A percentile compares a stretch with the other conserved stretches of the same genome.
Evolutionary conservation across 1,284 basidiomycete genomes (phyloP).

Genomic region (Apiotrichum domesticum): DNA sequence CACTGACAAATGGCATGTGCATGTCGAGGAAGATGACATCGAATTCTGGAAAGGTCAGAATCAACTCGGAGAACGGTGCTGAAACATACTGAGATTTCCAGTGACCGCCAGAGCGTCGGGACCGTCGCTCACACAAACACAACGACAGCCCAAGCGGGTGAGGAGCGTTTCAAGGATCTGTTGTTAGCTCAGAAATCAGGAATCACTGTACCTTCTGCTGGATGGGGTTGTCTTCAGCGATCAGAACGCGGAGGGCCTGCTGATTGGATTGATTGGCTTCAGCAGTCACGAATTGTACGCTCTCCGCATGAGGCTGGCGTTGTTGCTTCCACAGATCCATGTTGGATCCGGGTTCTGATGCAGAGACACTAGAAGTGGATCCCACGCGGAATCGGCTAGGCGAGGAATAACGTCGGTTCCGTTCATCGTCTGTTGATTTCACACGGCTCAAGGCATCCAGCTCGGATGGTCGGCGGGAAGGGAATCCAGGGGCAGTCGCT

Average conservation of each 20-base stretch:
- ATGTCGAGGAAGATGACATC: slow-evolving; percentile 52
- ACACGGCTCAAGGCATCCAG: slow-evolving; percentile 77
- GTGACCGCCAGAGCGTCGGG: slow-evolving; percentile 95
- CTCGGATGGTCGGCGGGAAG: slow-evolving; percentile 76
- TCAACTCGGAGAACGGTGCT: no score
- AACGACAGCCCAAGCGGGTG: slow-evolving; percentile 84
- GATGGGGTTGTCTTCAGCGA: slow-evolving; percentile 97
- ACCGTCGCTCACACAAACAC: slow-evolving; percentile 89
- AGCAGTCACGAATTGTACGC: slow-evolving; percentile 3
- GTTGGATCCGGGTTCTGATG: slow-evolving; percentile 49
- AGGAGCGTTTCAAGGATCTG: slow-evolving; percentile 85
- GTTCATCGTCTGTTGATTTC: slow-evolving; percentile 69
- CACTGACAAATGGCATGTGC: slow-evolving; percentile 44
- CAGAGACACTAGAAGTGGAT: slow-evolving; percentile 52
- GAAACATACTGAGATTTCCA: slow-evolving; percentile 73
- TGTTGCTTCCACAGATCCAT: slow-evolving; percentile 31
- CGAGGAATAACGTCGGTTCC: slow-evolving; percentile 70
- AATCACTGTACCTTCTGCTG: slow-evolving; percentile 59
- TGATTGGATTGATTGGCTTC: background rate
- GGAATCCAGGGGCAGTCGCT: slow-evolving; percentile 39
- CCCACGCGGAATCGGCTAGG: slow-evolving; percentile 80
- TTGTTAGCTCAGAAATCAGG: background rate
- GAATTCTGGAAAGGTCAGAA: slow-evolving; percentile 36
- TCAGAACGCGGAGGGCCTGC: slow-evolving; percentile 66
- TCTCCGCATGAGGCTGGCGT: background rate